Conservation (phyloP, 345 rosid species). For the Kernera saxatilis region DNA sequence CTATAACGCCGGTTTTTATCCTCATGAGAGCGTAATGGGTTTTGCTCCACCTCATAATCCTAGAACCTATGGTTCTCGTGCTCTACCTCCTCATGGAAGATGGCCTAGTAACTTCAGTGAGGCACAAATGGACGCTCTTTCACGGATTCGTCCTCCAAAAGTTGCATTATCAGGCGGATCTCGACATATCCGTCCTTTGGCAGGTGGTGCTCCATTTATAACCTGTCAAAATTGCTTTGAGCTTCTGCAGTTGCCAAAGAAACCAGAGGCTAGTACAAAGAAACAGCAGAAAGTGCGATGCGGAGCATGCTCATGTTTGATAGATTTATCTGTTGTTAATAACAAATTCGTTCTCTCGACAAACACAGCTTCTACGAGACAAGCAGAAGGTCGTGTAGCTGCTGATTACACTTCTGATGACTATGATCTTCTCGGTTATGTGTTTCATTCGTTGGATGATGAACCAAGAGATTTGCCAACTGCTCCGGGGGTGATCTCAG, state of each 20-base stretch:
- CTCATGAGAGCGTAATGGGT: constrained; percentile 43
- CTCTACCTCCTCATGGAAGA: constrained; percentile 45
- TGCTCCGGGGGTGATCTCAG: constrained; percentile 39
- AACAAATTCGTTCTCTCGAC: constrained; percentile 52
- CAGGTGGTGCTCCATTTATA: constrained; percentile 81
- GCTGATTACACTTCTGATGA: constrained; percentile 84
- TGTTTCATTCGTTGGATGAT: constrained; percentile 66
- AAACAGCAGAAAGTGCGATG: constrained; percentile 57
- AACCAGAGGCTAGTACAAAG: constrained; percentile 35
- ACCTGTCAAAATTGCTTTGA: constrained; percentile 76
- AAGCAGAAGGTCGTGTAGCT: constrained; percentile 36
- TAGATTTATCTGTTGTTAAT: constrained; percentile 38
- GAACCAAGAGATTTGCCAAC: constrained; percentile 40
- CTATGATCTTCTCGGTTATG: constrained; percentile 72
- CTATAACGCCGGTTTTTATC: constrained; percentile 42
- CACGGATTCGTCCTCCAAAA: constrained; percentile 47
- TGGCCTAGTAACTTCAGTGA: constrained; percentile 60
- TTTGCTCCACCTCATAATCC: constrained; percentile 46
- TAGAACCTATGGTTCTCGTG: constrained; percentile 35
- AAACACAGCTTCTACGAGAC: constrained; percentile 24
- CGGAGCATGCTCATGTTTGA: constrained; percentile 67
- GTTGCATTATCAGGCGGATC: constrained; percentile 45
- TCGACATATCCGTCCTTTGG: constrained; percentile 53
- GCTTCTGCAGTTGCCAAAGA: constrained; percentile 64
- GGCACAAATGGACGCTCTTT: constrained; percentile 45